phyloP scores from a whole-genome alignment of 192 early-diverging fungal species.

The Backusella sp. region DNA sequence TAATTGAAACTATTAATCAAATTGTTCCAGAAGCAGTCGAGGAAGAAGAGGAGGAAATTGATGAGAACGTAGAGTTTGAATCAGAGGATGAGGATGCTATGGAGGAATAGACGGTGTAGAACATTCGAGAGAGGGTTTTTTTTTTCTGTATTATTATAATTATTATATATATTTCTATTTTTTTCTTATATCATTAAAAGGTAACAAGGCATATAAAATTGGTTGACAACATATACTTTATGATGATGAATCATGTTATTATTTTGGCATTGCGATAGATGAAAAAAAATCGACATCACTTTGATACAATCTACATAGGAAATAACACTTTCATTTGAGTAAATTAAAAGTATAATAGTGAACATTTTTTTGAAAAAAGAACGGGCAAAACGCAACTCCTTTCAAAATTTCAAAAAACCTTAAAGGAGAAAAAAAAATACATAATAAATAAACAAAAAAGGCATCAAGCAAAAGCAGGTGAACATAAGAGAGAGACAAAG shows the following conservation, averaged over 20 bases:
- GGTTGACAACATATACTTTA: not conserved
- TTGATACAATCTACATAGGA: not conserved
- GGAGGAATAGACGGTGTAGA: conserved; percentile 18
- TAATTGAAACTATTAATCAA: conserved; percentile 59
- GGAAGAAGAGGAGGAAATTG: conserved; percentile 48
- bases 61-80: conserved; percentile 59
- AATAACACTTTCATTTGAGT: not conserved
- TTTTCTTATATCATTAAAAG: not conserved
- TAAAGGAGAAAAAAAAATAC: not conserved
- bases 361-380: not conserved
- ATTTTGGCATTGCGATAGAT: not conserved
- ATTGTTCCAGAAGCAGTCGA: conserved; percentile 44
- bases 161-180: not conserved
- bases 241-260: not conserved
- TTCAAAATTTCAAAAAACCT: not conserved
- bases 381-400: not conserved
- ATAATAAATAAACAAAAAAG: not conserved
- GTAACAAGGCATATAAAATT: not conserved
- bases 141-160: not conserved
- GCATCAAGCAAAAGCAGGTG: not conserved
- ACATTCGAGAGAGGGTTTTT: not conserved
- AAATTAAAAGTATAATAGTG: not conserved
- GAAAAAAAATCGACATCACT: not conserved
- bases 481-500: not conserved
- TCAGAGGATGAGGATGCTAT: conserved; percentile 39